These are phyloP conservation scores for Kuraishia molischiana DNA, from an alignment of 805 yeast genomes.

Conservation along the genomic window DNA sequence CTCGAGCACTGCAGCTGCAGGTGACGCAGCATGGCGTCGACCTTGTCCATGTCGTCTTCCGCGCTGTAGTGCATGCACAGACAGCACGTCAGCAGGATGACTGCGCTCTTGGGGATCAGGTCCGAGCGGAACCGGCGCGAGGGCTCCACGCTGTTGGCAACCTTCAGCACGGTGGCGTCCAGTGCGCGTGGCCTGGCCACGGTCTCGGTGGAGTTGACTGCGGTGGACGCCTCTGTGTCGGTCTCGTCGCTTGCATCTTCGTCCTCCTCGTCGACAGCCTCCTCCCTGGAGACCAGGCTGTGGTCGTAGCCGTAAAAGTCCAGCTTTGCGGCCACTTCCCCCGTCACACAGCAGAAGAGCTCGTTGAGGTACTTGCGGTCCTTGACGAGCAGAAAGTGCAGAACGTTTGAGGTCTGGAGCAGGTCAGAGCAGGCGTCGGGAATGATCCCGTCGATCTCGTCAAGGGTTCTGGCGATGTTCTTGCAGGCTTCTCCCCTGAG, in stretches of 20 bases:
- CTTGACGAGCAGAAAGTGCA: slow-evolving; percentile 16
- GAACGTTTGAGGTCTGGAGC: slow-evolving; percentile 15
- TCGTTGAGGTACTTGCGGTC: slow-evolving; percentile 11
- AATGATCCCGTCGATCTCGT: slow-evolving; percentile 10
- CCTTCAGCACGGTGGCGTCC: background rate
- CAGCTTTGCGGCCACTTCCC: slow-evolving; percentile 11
- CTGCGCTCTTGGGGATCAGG: background rate
- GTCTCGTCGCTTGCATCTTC: slow-evolving; percentile 6
- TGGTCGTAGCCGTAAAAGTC: slow-evolving; percentile 10
- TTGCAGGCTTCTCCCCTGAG: slow-evolving; percentile 5
- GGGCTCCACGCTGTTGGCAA: background rate
- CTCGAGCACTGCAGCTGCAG: slow-evolving; percentile 6
- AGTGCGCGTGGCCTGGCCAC: background rate
- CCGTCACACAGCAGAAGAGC: slow-evolving; percentile 14
- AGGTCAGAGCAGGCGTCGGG: slow-evolving; percentile 17
- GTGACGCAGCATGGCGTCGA: slow-evolving; percentile 14
- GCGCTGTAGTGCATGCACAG: slow-evolving; percentile 18
- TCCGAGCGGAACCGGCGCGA: background rate
- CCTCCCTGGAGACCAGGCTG: slow-evolving; percentile 1
- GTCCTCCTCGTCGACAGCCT: slow-evolving; percentile 3
- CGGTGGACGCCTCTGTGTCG: background rate
- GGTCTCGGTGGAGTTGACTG: background rate
- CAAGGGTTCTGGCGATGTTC: background rate
- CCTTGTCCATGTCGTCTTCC: slow-evolving; percentile 10
- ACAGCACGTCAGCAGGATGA: slow-evolving; percentile 17